A percentile compares a stretch with the other conserved stretches of the same genome.
phyloP scores from a whole-genome alignment of 1,284 basidiomycete species.

The Ceratobasidium sp. region DNA sequence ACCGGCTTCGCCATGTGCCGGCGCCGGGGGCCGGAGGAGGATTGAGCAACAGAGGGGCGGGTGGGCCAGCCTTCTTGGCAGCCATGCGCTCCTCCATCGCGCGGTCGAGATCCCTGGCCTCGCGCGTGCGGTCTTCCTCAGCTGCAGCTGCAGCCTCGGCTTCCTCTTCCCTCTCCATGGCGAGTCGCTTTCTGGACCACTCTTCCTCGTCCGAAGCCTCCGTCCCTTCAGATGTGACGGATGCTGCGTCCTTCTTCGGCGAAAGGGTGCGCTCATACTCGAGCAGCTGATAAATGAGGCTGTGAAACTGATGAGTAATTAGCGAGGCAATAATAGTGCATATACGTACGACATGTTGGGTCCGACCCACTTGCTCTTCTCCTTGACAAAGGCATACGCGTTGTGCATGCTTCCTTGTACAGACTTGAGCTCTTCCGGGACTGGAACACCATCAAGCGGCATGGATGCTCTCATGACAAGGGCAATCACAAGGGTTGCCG shows the following conservation, averaged over 20 bases:
- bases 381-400: slow-evolving; percentile 89
- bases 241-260: slow-evolving; percentile 51
- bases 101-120: slow-evolving; percentile 77
- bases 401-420: slow-evolving; percentile 83
- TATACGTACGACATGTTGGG: slow-evolving; percentile 92
- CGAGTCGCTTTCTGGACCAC: slow-evolving; percentile 75
- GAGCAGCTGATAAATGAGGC: slow-evolving; percentile 94
- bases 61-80: slow-evolving; percentile 68
- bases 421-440: slow-evolving; percentile 77
- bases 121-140: slow-evolving; percentile 49
- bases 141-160: slow-evolving; percentile 44
- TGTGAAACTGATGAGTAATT: slow-evolving; percentile 50
- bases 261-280: slow-evolving; percentile 87
- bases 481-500: slow-evolving; percentile 91
- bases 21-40: slow-evolving; percentile 49
- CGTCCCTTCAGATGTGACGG: slow-evolving; percentile 57
- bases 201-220: slow-evolving; percentile 72
- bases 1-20: slow-evolving; percentile 60
- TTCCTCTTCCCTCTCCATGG: slow-evolving; percentile 67
- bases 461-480: slow-evolving; percentile 94
- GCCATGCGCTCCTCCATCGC: slow-evolving; percentile 82
- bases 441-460: slow-evolving; percentile 67
- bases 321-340: slow-evolving; percentile 42
- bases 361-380: slow-evolving; percentile 85
- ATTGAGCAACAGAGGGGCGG: slow-evolving; percentile 64